Base-by-base conservation (phyloP, 164 flowering plant species). In the Magnolia kwangsiensis region DNA sequence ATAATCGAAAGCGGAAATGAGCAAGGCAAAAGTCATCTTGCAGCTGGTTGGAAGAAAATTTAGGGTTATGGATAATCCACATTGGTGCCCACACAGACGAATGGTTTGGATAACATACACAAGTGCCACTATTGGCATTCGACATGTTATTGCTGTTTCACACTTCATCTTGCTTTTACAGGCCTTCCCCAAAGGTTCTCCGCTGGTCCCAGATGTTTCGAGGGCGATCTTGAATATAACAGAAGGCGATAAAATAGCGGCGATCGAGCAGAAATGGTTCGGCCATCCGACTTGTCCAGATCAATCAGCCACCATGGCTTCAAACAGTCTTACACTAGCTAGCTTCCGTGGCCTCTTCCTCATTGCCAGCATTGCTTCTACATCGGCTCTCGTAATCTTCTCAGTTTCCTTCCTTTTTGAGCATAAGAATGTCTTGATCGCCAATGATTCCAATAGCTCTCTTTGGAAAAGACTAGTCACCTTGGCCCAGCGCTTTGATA, bases 181-280 rank as follows among this genome's bases (percentile, higher is more conserved):
- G 87, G 89, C 61, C 3, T 85, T 87, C 31, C 86, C 82, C 0
- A 81, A 21, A 50, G 83, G 84, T 7, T 84, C 88, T 4, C 83
- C 85, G 0, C 76, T 86, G n/a, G 86, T 82, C 1, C 66, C 81
- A 0, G 83, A 85, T 58, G 63, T 88, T 45, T 88, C 91, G 2
- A 79, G 80, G 65, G 86, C 86, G 37, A 73, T 86, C 10, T 45
- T 82, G 10, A 83, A 78, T 0, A 78, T 88, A 64, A 81, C 82
- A 0, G 83, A 82, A 68, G 79, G 76, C 9, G 72, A 74, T 14
- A 23, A 27, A 67, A 86, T 87, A 79, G 69, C 19, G n/a, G 27
- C 31, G 10, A 73, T 86, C 8, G 86, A 86, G 68, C 20, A 6
- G 23, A 63, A 63, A 21, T 51, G 67, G 67, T 63, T 63, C 18